Evolutionary conservation across 108 stramenopile species (phyloP), one percentile per base, ranked within the genome.

Genomic region (Nitzschia sp.): DNA sequence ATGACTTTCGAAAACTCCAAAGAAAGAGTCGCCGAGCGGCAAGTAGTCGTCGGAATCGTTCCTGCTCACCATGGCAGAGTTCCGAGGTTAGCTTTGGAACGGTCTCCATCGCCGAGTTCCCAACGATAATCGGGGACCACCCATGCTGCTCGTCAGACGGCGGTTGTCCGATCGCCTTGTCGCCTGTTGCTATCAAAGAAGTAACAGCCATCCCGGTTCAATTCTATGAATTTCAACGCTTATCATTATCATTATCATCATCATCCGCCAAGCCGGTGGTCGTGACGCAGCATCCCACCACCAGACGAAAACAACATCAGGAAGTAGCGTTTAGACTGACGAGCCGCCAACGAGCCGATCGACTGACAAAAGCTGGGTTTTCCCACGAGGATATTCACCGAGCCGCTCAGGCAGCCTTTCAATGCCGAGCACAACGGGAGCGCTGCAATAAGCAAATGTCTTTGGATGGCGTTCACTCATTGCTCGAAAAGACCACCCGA

Each of bases 91-190:
- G 38, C 26, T 61, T 61, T 45, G 60, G 60, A 22, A 61, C 23
- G 1, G 60, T 61, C 19, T 21, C 36, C 3, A 45, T 66, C 1
- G 25, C 31, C 6, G 66, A 66, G 32, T 66, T 66, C 35, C 28
- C 46, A 11, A 41, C 36, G 4, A 50, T 26, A 1, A 66, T 66
- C 48, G 66, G 66, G 0, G 66, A 66, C 50, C 35, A 36, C 55
- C 66, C 66, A 35, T 52, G 32, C n/a, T 52, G 53, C 3, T 13
- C 32, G 21, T n/a, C n/a, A n/a, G n/a, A n/a, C n/a, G 66, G 38
- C 16, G 66, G 66, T 2, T 66, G 66, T 54, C 66, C 66, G 11
- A 53, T 66, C 13, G 66, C 66, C 25, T 36, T 66, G 32, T 45
- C 21, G 11, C 53, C 50, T 11, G 32, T 26, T 61, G 22, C 60